Percentiles rank a stretch among this genome's conserved stretches.
phyloP scores from a whole-genome alignment of 208 protist genomes.

The Crithidia thermophila region DNA sequence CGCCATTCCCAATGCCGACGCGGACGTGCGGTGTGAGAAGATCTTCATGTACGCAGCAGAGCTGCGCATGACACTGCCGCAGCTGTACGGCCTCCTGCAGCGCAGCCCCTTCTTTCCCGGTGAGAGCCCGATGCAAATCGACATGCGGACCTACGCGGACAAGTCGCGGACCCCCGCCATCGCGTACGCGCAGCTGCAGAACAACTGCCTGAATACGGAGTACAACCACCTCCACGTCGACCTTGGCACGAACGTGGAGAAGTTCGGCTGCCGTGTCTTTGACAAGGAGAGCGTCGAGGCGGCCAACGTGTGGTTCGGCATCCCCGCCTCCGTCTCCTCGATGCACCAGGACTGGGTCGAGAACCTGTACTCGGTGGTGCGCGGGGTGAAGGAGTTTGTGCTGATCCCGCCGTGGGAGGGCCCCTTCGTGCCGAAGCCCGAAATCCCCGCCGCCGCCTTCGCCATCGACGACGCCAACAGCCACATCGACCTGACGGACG shows the following conservation, averaged over 20 bases:
- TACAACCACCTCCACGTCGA: constrained; percentile 77
- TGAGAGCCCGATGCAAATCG: constrained; percentile 46
- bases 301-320: constrained; percentile 92
- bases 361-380: constrained; percentile 91
- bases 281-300: constrained; percentile 69
- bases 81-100: constrained; percentile 75
- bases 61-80: constrained; percentile 68
- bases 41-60: constrained; percentile 86
- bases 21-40: constrained; percentile 38
- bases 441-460: constrained; percentile 71
- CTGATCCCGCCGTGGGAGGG: constrained; percentile 90
- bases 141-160: constrained; percentile 53
- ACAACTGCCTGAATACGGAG: constrained; percentile 87
- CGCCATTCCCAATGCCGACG: background rate
- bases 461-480: constrained; percentile 38
- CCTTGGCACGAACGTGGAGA: constrained; percentile 54
- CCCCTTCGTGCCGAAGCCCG: constrained; percentile 80
- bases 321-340: constrained; percentile 75
- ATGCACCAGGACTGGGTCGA: constrained; percentile 94
- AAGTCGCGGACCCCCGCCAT: constrained; percentile 33
- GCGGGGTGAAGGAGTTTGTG: constrained; percentile 91
- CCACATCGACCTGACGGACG: constrained; percentile 16
- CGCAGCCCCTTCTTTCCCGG: constrained; percentile 41
- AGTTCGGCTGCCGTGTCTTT: constrained; percentile 75
- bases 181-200: constrained; percentile 91